Base-by-base conservation (phyloP, 202 grass and related monocot species). In the Eragrostis tef region DNA sequence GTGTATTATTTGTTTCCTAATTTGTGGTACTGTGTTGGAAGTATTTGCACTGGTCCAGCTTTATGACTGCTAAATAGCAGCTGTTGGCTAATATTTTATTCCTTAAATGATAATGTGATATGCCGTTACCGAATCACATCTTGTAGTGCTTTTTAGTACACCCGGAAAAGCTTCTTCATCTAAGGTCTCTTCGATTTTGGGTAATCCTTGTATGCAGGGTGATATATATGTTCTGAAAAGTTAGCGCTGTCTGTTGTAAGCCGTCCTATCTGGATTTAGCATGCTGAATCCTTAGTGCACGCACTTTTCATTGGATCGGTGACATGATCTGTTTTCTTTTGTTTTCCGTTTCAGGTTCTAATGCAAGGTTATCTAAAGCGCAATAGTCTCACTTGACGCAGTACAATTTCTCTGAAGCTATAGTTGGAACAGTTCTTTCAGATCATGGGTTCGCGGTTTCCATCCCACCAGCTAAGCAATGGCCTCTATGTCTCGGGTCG, bases 401-500 rank as follows among this genome's bases (percentile, higher is more conserved):
- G 45, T 12, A 72, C 64, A 48, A 13, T 52, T 21, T 31, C 41
- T 70, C 64, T 67, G 21, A 77, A 56, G 77, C 41, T 67, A 42
- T 76, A 54, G 51, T 68, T 80, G 58, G 44, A 83, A 31, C 59
- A 21, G 52, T 56, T 71, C 70, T 76, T 80, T 84, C 62, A 63
- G 46, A 91, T 45, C 49, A 97, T 94, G 92, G 94, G 92, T 87
- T 97, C 94, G 2, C 86, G 94, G 81, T 97, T 94, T 84, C 85
- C 86, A 64, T 92, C 91, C 5, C 94, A 97, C 83, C 91, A 97
- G 81, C 88, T 97, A 70, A 92, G 91, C 86, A 97, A 86, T 92
- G 94, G 94, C 81, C 86, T 97, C 17, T 97, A 97, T 79, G 94
- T 97, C 67, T 97, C 94, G 16, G 94, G 94, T 9, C 86, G 87